Conservation (phyloP, 2,329 filamentous ascomycete species). For the Neonectria punicea region DNA sequence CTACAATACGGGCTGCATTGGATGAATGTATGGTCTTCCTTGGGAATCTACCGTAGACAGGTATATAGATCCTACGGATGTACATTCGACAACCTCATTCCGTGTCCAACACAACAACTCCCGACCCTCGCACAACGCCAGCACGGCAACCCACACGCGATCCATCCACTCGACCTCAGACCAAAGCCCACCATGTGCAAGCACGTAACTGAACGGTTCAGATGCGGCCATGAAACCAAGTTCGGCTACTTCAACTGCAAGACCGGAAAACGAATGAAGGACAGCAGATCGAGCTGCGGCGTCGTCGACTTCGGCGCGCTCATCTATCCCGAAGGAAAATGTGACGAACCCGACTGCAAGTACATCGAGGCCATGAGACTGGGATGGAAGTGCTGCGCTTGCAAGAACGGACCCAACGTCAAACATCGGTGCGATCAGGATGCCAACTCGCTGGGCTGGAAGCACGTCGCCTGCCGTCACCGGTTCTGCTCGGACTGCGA, state of each 20-base stretch:
- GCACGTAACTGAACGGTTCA: conserved; percentile 27
- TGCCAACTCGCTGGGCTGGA: conserved; percentile 27
- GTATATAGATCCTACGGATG: not conserved
- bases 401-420: conserved; percentile 33
- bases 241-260: conserved; percentile 32
- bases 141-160: not conserved
- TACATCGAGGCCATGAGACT: conserved; percentile 28
- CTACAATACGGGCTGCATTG: not conserved
- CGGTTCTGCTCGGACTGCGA: conserved; percentile 24
- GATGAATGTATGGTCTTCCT: not conserved
- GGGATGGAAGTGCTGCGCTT: conserved; percentile 38
- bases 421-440: conserved; percentile 29
- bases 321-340: conserved; percentile 4
- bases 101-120: not conserved
- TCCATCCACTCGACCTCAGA: not conserved
- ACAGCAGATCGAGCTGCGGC: conserved; percentile 34
- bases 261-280: conserved; percentile 26
- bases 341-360: conserved; percentile 21
- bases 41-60: not conserved
- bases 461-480: conserved; percentile 26
- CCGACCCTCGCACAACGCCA: not conserved
- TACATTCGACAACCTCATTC: not conserved
- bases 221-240: conserved; percentile 36
- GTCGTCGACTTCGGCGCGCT: conserved; percentile 28
- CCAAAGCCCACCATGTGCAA: conserved; percentile 33